These are phyloP conservation scores for Neurospora sp. DNA, from an alignment of 495 filamentous ascomycete genomes.

Conservation along the genomic window DNA sequence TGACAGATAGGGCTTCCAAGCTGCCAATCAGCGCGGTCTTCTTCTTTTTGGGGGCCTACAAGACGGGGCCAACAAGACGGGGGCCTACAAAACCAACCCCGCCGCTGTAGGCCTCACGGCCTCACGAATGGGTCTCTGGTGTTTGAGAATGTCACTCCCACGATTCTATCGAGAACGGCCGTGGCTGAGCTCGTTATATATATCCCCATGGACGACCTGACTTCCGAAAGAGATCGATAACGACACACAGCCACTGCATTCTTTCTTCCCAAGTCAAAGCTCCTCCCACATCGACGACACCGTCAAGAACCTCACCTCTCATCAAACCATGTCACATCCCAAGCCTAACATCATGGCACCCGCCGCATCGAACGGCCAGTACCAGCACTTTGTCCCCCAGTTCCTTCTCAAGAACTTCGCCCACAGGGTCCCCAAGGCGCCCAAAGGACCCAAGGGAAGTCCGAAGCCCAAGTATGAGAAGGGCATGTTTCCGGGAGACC, in stretches of 20 bases:
- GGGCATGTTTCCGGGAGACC: slow-evolving; percentile 13
- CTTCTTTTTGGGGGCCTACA: not conserved
- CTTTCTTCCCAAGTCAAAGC: not conserved
- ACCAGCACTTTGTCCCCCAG: slow-evolving; percentile 41
- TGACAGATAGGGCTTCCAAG: not conserved
- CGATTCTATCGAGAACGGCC: not conserved
- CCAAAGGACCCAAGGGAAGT: not conserved
- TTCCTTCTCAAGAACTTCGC: slow-evolving; percentile 39
- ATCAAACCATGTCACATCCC: not conserved
- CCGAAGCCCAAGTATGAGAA: slow-evolving; percentile 12
- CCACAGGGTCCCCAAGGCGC: slow-evolving; percentile 1
- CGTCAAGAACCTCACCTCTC: not conserved
- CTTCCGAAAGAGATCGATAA: not conserved
- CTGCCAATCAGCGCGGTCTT: not conserved
- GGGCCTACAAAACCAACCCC: not conserved
- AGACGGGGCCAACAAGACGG: not conserved
- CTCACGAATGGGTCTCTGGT: not conserved
- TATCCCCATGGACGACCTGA: not conserved
- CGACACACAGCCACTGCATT: not conserved
- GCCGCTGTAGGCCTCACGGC: not conserved
- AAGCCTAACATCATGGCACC: not conserved
- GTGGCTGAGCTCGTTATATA: not conserved
- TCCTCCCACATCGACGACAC: not conserved
- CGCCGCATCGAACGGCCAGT: slow-evolving; percentile 12
- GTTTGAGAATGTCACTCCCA: not conserved